Conservation (phyloP, 2,329 filamentous ascomycete species). For the Talaromyces amestolkiae region DNA sequence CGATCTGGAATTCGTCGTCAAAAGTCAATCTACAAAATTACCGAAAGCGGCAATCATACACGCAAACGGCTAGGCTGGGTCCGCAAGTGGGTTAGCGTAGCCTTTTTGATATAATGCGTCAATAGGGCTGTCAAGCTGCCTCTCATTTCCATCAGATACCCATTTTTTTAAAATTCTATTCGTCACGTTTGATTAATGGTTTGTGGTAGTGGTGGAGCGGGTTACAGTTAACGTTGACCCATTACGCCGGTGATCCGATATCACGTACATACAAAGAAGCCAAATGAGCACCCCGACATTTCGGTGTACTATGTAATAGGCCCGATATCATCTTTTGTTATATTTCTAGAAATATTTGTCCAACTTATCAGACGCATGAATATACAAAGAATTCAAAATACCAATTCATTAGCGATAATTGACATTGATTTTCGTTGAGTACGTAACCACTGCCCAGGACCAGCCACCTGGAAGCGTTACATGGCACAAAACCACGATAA, state of each 20-base stretch:
- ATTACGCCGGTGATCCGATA: not conserved
- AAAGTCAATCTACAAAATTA: conserved; percentile 1
- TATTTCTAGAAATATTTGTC: not conserved
- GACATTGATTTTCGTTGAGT: not conserved
- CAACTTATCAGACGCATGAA: not conserved
- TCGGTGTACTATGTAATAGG: not conserved
- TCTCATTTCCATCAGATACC: not conserved
- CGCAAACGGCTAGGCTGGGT: conserved; percentile 13
- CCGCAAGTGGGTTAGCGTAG: not conserved
- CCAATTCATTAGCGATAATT: not conserved
- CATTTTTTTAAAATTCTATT: not conserved
- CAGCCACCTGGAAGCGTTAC: conserved; percentile 5
- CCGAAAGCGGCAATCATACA: conserved; percentile 10
- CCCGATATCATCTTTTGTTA: not conserved
- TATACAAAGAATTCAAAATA: not conserved
- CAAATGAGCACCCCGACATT: not conserved
- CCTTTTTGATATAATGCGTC: not conserved
- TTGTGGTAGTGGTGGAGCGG: not conserved
- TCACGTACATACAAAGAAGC: not conserved
- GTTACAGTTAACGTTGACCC: not conserved
- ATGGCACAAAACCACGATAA: conserved; percentile 4
- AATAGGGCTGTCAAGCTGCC: not conserved
- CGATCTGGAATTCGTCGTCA: not conserved
- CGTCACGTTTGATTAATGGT: not conserved
- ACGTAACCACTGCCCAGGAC: not conserved